Conservation (phyloP, 345 rosid species). For the Camelina neglecta region DNA sequence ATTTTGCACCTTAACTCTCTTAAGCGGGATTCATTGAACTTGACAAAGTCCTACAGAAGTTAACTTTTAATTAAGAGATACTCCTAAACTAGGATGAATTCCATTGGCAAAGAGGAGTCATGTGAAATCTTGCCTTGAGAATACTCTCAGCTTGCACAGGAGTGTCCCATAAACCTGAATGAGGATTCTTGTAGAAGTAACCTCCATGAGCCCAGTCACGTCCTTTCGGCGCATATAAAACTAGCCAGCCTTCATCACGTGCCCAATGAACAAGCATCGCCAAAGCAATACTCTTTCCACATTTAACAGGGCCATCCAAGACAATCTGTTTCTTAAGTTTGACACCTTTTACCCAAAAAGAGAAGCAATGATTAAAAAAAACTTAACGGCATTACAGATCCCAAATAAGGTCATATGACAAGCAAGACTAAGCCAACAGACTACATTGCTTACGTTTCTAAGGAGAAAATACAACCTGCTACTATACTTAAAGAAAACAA, state of each 20-base stretch:
- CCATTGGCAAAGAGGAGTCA: conserved; percentile 4
- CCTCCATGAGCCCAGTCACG: conserved; percentile 96
- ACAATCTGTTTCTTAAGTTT: conserved; percentile 80
- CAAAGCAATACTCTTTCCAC: conserved; percentile 92
- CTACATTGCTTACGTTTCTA: background rate
- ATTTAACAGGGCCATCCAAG: conserved; percentile 88
- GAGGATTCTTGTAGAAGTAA: conserved; percentile 74
- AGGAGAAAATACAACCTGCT: background rate
- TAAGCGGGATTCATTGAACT: conserved; percentile 66
- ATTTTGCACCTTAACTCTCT: conserved; percentile 74
- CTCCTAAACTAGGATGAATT: background rate
- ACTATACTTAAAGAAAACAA: background rate
- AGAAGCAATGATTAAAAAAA: background rate
- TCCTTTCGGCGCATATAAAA: conserved; percentile 86
- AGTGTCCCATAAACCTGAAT: conserved; percentile 92
- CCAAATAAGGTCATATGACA: background rate
- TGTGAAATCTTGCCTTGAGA: conserved; percentile 66
- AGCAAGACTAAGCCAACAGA: conserved; percentile 10
- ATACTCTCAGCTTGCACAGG: conserved; percentile 87
- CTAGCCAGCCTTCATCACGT: conserved; percentile 96
- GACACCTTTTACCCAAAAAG: conserved; percentile 49
- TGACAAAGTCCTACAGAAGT: conserved; percentile 67
- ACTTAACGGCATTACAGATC: background rate
- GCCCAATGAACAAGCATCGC: conserved; percentile 99
- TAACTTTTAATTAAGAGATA: conserved; percentile 21